Conservation (phyloP, 2,329 filamentous ascomycete genomes). For the Catunica adiposa region DNA sequence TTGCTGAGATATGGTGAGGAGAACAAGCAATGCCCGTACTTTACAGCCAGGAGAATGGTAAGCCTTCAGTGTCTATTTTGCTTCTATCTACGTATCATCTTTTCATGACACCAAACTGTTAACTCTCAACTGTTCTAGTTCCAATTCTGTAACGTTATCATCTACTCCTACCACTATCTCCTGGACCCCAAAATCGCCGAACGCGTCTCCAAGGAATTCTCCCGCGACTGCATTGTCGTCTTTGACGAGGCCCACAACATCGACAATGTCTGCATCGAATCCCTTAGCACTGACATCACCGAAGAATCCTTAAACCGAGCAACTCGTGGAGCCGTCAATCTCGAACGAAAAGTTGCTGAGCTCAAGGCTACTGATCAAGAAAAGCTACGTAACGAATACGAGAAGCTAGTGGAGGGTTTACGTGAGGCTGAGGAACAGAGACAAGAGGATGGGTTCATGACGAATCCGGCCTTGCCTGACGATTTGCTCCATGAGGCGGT, state of each 20-base stretch:
- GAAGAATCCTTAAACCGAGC: slow-evolving; percentile 88
- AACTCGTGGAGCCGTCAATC: slow-evolving; percentile 72
- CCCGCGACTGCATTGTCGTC: slow-evolving; percentile 95
- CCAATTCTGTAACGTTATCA: slow-evolving; percentile 98
- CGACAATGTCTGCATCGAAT: slow-evolving; percentile 98
- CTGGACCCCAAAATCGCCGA: slow-evolving; percentile 97
- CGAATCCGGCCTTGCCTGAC: slow-evolving; percentile 85
- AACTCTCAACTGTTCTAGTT: slow-evolving; percentile 39
- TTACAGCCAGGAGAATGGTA: slow-evolving; percentile 86
- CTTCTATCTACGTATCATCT: neutral
- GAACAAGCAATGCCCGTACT: slow-evolving; percentile 95
- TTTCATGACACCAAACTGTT: neutral
- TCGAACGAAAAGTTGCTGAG: slow-evolving; percentile 79
- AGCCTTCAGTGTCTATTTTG: slow-evolving; percentile 17
- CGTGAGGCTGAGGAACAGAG: slow-evolving; percentile 75
- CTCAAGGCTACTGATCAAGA: slow-evolving; percentile 94
- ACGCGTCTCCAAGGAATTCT: slow-evolving; percentile 82
- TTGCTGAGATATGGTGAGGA: slow-evolving; percentile 81
- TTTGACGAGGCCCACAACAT: slow-evolving; percentile 99
- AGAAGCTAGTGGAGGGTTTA: slow-evolving; percentile 84
- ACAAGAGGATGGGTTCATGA: slow-evolving; percentile 87
- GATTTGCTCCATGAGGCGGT: slow-evolving; percentile 91
- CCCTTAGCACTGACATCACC: slow-evolving; percentile 87
- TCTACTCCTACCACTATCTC: slow-evolving; percentile 97
- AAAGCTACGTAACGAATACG: slow-evolving; percentile 87